These are phyloP conservation scores for Cytospora schulzeri DNA, from an alignment of 2,329 filamentous ascomycete species.

Conservation along the genomic window DNA sequence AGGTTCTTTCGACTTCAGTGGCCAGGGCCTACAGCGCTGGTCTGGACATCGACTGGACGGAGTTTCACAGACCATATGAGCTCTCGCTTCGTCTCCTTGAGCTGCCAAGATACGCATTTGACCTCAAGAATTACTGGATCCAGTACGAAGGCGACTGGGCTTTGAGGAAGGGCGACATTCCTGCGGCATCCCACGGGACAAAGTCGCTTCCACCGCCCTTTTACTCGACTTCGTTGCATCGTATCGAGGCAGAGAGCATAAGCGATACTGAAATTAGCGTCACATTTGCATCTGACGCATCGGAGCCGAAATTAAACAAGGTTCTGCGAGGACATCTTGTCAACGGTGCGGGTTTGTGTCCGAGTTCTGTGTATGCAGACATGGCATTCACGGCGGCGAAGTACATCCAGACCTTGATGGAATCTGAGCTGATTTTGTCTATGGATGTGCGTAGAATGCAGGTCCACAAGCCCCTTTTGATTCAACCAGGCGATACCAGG, in stretches of 20 bases:
- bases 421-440: constrained; percentile 14
- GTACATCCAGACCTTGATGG: constrained; percentile 32
- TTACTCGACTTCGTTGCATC: constrained; percentile 1
- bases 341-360: constrained; percentile 36
- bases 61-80: constrained; percentile 66
- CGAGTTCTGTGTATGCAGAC: constrained; percentile 37
- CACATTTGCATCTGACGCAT: constrained; percentile 32
- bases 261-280: constrained; percentile 24
- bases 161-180: constrained; percentile 42
- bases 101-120: constrained; percentile 69
- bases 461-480: constrained; percentile 1
- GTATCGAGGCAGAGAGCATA: neutral
- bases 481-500: neutral
- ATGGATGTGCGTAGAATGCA: neutral
- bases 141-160: constrained; percentile 64
- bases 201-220: constrained; percentile 7
- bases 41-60: constrained; percentile 53
- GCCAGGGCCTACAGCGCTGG: constrained; percentile 6
- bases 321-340: constrained; percentile 37
- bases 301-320: constrained; percentile 3
- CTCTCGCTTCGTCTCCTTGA: constrained; percentile 59
- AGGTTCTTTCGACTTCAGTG: neutral
- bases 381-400: constrained; percentile 37
- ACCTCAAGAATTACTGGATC: constrained; percentile 73
- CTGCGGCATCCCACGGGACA: constrained; percentile 11